Evolutionary conservation across 768 basidiomycete genomes (phyloP).

Genomic region (Rubroboletus satanas): DNA sequence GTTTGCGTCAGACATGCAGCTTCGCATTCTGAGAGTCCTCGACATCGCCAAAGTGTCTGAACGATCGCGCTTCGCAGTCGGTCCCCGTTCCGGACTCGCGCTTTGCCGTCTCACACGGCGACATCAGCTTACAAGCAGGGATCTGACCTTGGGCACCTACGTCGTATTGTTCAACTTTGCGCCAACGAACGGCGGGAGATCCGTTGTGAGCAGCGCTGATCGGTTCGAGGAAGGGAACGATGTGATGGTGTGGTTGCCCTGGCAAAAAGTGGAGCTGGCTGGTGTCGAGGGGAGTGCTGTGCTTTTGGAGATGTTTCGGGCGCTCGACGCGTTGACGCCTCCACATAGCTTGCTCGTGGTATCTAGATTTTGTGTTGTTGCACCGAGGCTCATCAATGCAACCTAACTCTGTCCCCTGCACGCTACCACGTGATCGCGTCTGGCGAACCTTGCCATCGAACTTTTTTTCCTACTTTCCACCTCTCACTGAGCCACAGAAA

Average conservation of each 20-base stretch:
- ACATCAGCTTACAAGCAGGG: slow-evolving; percentile 14
- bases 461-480: background rate
- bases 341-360: slow-evolving; percentile 29
- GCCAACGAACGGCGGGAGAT: slow-evolving; percentile 20
- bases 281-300: slow-evolving; percentile 10
- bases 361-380: slow-evolving; percentile 26
- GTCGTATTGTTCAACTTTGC: slow-evolving; percentile 39
- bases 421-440: slow-evolving; percentile 19
- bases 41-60: slow-evolving; percentile 31
- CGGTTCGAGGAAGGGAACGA: slow-evolving; percentile 39
- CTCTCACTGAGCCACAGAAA: background rate
- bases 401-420: background rate
- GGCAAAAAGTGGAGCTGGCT: slow-evolving; percentile 38
- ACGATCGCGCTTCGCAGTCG: slow-evolving; percentile 25
- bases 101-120: slow-evolving; percentile 36
- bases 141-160: slow-evolving; percentile 27
- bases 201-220: slow-evolving; percentile 33
- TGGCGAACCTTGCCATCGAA: background rate
- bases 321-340: slow-evolving; percentile 27
- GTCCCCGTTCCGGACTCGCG: slow-evolving; percentile 38
- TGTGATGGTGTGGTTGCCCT: slow-evolving; percentile 49
- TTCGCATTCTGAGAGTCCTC: slow-evolving; percentile 43
- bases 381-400: slow-evolving; percentile 1
- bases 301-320: slow-evolving; percentile 17
- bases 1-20: slow-evolving; percentile 38